Evolutionary conservation across 2,329 filamentous ascomycete species (phyloP).

Genomic region (Cytospora chrysosperma): DNA sequence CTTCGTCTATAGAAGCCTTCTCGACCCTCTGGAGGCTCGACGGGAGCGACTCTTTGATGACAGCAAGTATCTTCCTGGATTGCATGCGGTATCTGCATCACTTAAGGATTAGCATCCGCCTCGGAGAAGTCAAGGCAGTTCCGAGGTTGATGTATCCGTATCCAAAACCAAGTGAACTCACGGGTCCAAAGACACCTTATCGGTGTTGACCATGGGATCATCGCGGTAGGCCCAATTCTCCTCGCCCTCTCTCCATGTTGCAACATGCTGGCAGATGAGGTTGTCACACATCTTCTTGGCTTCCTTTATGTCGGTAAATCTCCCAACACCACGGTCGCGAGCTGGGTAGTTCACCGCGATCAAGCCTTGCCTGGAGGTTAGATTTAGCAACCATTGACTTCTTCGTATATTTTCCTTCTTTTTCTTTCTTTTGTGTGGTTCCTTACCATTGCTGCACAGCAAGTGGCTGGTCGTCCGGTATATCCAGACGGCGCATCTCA

Average conservation of each 20-base stretch:
- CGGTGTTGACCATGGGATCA: slow-evolving; percentile 74
- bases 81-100: slow-evolving; percentile 66
- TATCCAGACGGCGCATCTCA: slow-evolving; percentile 82
- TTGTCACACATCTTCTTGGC: slow-evolving; percentile 84
- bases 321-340: slow-evolving; percentile 72
- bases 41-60: slow-evolving; percentile 74
- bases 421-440: slow-evolving; percentile 12
- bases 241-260: slow-evolving; percentile 91
- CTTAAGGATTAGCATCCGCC: neutral
- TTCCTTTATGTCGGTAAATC: slow-evolving; percentile 77
- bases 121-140: neutral
- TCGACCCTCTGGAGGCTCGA: slow-evolving; percentile 70
- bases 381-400: neutral
- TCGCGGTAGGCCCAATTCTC: slow-evolving; percentile 88
- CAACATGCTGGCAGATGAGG: slow-evolving; percentile 86
- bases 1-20: slow-evolving; percentile 94
- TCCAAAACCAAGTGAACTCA: neutral
- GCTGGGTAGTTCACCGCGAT: slow-evolving; percentile 97
- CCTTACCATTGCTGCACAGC: slow-evolving; percentile 87
- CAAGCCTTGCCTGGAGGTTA: slow-evolving; percentile 67
- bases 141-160: neutral
- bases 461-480: slow-evolving; percentile 73
- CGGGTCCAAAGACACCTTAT: slow-evolving; percentile 93
- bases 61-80: slow-evolving; percentile 75
- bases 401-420: too few relatives aligned